Evolutionary conservation across 495 filamentous ascomycete species (phyloP), one percentile per base, ranked within the genome.

Genomic region (Aspergillus baeticus): DNA sequence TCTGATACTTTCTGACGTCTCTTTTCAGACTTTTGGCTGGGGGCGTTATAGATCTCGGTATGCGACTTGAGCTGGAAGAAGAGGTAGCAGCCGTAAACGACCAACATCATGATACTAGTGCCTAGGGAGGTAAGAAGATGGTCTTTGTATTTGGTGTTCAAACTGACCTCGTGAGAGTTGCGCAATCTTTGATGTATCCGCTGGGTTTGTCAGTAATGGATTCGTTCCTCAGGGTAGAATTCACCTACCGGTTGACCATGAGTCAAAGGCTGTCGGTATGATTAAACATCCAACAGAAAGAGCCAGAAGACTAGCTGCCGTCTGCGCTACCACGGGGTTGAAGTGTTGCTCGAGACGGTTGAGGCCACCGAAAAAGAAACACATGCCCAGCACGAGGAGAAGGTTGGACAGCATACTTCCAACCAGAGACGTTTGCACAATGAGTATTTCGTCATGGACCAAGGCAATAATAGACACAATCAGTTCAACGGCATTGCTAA

Each of bases 301-400:
- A 3, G 91, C 85, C 2, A 97, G 78, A 13, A 97, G 70, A 72
- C 85, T 89, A 23, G 91, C 84, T 1, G 92, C 91, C 0, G 92
- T 97, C 67, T 96, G 91, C 1, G 92, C 92, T n/a, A 97, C 92
- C 2, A 87, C 89, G 2, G 89, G 83, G 73, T 97, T 97, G 81
- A 97, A 97, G 67, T 84, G 85, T 61, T 97, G 92, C 64, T 96
- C 88, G 29, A 81, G 58, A 18, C 92, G 84, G 45, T 87, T 84
- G 44, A 94, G 68, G 26, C 92, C 92, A 29, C 92, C 92, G 47
- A 88, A 88, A 73, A 95, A 91, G 78, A 97, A 97, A 66, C 86
- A 92, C 87, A 94, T 92, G 15, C 92, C 92, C 75, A 96, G 77
- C 34, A 97, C 93, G 17, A 97, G 80, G 5, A 97, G 86, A 47